Evolutionary conservation across 78 protist genomes (phyloP), one percentile per base, ranked within the genome.

Genomic region (Emiliania huxleyi): DNA sequence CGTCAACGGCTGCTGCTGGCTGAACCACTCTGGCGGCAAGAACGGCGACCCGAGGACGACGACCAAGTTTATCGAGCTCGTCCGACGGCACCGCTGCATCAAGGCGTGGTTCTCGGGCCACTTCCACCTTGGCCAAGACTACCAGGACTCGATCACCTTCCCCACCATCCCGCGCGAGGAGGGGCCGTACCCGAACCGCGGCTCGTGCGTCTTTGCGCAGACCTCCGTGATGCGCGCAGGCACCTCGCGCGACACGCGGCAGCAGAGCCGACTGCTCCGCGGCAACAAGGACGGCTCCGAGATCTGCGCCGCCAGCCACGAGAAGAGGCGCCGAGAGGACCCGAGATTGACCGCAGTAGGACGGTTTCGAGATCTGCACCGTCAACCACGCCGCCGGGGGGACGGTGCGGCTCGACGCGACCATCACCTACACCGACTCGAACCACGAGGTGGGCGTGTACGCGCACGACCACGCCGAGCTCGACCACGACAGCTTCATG

Each of bases 101-200:
- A 48, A 55, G 81, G 73, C 75, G 44, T 88, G 90, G 90, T 88
- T 55, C 91, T 40, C 56, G 26, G 91, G 91, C 77, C 91, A 88
- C 77, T 88, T 88, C 77, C 91, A 88, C 91, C 77, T 88, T 21
- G n/a, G 56, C 33, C 91, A 88, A 37, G 91, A 88, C 91, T 88
- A 49, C 49, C 46, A 88, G 73, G 90, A 85, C 73, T 85, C 90
- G 33, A 48, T 85, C 90, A 49, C 90, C 40, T 49, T 49, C 38
- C 62, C 90, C 90, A 84, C 90, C 43, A 84, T 84, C 69, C 62
- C 48, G 8, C 62, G 40, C 45, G 52, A 84, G 69, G 71, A 26
- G 19, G 90, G 90, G 71, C 90, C 90, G 62, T 84, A 84, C 69
- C 90, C 90, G 71, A 84, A 84, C 43, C 90, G 90, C 25, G 90